phyloP scores from a whole-genome alignment of 2,329 filamentous ascomycete species.

The Penicillium sp. region DNA sequence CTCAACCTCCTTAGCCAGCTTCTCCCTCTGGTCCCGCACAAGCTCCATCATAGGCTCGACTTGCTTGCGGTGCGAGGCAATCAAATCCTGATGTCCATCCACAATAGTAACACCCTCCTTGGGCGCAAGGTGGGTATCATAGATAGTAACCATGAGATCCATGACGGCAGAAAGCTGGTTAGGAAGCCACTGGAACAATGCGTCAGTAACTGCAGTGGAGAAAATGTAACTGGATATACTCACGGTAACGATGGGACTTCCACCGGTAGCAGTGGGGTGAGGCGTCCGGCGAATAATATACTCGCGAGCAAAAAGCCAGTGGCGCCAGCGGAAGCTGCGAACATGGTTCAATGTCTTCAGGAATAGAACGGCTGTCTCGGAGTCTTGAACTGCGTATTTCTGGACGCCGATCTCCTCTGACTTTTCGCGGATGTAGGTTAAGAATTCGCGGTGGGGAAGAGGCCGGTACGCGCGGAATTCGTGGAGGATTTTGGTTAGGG shows the following conservation, averaged over 20 bases:
- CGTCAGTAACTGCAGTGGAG: neutral
- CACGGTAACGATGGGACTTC: conserved; percentile 50
- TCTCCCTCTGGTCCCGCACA: conserved; percentile 34
- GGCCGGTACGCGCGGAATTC: conserved; percentile 91
- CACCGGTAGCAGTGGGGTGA: conserved; percentile 49
- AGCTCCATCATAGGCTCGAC: conserved; percentile 40
- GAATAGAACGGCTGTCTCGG: conserved; percentile 44
- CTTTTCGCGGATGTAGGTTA: conserved; percentile 64
- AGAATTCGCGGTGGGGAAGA: conserved; percentile 81
- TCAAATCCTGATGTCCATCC: conserved; percentile 17
- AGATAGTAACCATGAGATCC: conserved; percentile 49
- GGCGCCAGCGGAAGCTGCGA: conserved; percentile 50
- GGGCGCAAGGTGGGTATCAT: conserved; percentile 39
- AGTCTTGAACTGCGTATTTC: conserved; percentile 37
- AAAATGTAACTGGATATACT: conserved; percentile 10
- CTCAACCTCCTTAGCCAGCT: conserved; percentile 42
- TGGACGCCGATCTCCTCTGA: conserved; percentile 49
- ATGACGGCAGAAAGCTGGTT: conserved; percentile 51
- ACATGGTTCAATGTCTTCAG: conserved; percentile 48
- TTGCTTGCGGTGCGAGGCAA: conserved; percentile 35
- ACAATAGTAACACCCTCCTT: conserved; percentile 24
- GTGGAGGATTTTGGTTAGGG: conserved; percentile 79
- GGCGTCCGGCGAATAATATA: conserved; percentile 48
- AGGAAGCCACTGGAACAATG: conserved; percentile 41
- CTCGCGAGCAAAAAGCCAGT: conserved; percentile 50